A percentile compares a stretch with the other conserved stretches of the same genome.
phyloP scores from a whole-genome alignment of 768 basidiomycete genomes.

The Mycena leptocephala region DNA sequence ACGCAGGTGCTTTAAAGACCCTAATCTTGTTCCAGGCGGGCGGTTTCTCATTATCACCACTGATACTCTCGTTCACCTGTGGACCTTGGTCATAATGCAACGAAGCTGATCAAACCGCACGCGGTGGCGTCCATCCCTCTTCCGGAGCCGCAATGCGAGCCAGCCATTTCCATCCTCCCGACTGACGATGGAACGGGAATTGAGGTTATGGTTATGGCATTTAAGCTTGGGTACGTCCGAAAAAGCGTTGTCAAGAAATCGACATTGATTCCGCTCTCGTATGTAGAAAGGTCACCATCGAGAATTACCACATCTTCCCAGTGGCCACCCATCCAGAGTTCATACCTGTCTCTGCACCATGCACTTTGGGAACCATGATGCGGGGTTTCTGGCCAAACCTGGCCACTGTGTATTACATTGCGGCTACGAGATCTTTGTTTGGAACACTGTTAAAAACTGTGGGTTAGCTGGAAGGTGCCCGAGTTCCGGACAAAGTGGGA shows the following conservation, averaged over 20 bases:
- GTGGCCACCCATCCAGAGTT: constrained; percentile 8
- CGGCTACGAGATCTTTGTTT: neutral
- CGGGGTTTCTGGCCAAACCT: constrained; percentile 1
- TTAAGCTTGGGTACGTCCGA: neutral
- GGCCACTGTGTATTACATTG: neutral
- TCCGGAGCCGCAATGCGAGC: neutral
- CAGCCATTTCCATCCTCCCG: constrained; percentile 11
- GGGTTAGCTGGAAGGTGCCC: constrained; percentile 5
- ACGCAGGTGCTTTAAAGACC: neutral
- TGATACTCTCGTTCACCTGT: constrained; percentile 2
- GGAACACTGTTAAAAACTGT: constrained; percentile 17
- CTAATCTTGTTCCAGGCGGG: constrained; percentile 15
- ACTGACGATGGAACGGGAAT: constrained; percentile 1
- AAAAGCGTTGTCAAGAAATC: neutral
- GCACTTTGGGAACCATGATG: neutral
- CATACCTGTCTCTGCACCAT: neutral
- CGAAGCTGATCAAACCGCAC: constrained; percentile 7
- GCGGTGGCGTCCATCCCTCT: constrained; percentile 14
- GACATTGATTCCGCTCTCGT: neutral
- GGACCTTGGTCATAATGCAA: constrained; percentile 12
- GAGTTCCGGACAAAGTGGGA: neutral
- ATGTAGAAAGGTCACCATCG: neutral
- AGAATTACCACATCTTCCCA: constrained; percentile 2
- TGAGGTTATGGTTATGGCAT: constrained; percentile 3
- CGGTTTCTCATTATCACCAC: constrained; percentile 20